Conservation (phyloP, 805 yeast genomes). For the Ogataea philodendri region DNA sequence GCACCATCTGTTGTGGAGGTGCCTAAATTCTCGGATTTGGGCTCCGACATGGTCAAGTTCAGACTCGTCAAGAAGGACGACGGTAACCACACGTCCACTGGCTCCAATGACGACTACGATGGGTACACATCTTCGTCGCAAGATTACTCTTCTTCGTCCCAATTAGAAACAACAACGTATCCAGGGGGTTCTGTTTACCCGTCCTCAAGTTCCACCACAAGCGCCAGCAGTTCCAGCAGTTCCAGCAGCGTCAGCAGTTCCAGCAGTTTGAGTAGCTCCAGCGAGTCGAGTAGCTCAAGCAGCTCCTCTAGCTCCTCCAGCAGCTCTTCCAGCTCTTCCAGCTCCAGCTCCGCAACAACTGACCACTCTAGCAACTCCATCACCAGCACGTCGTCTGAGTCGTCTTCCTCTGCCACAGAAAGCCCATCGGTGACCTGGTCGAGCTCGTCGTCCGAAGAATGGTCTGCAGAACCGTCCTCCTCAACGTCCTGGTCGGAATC, state of each 20-base stretch:
- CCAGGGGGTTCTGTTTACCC: no score
- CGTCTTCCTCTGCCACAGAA: conserved; percentile 10
- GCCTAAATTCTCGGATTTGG: conserved; percentile 1
- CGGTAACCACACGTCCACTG: neutral
- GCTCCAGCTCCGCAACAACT: conserved; percentile 6
- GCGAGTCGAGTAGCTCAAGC: neutral
- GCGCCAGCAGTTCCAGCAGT: conserved; percentile 1
- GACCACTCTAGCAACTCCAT: conserved; percentile 7
- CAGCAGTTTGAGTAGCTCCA: conserved; percentile 1
- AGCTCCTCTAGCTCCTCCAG: neutral
- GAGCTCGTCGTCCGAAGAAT: no score
- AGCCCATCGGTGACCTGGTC: no score
- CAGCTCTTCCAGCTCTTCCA: neutral
- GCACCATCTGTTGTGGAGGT: conserved; percentile 3
- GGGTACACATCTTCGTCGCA: no score
- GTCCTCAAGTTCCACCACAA: neutral
- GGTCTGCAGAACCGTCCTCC: no score
- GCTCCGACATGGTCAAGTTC: conserved; percentile 6
- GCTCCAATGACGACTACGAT: no score
- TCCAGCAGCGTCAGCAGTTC: neutral
- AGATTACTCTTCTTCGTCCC: no score
- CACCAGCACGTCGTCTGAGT: conserved; percentile 14
- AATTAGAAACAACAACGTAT: no score
- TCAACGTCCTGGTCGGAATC: no score
- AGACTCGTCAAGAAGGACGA: conserved; percentile 8